Evolutionary conservation across 2,329 filamentous ascomycete genomes (phyloP).

Genomic region (Bisporella sp.): DNA sequence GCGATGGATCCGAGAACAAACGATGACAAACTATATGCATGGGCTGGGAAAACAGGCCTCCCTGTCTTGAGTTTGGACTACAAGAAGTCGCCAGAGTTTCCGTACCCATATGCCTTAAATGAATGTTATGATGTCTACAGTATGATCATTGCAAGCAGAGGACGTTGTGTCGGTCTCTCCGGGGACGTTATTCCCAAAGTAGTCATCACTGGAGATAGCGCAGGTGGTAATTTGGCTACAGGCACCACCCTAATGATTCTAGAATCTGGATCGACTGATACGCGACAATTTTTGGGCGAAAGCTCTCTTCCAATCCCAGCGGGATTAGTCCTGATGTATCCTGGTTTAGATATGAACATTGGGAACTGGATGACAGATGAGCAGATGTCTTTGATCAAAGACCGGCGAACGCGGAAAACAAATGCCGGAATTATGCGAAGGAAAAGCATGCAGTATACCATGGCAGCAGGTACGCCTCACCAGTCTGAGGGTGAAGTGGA

Average conservation of each 20-base stretch:
- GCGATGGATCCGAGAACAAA: conserved; percentile 94
- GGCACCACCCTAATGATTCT: conserved; percentile 84
- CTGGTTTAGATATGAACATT: conserved; percentile 92
- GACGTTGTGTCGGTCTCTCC: conserved; percentile 68
- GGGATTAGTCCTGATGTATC: conserved; percentile 81
- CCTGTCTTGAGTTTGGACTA: conserved; percentile 91
- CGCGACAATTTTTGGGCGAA: conserved; percentile 48
- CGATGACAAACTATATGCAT: conserved; percentile 88
- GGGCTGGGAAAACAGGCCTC: conserved; percentile 84
- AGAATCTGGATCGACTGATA: conserved; percentile 57
- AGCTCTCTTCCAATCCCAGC: conserved; percentile 64
- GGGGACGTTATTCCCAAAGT: conserved; percentile 60
- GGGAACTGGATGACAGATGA: conserved; percentile 99
- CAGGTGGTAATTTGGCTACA: conserved; percentile 74
- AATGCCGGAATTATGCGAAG: conserved; percentile 72
- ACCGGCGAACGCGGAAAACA: conserved; percentile 68
- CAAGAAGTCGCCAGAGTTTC: conserved; percentile 75
- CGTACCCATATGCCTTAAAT: conserved; percentile 79
- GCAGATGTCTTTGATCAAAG: conserved; percentile 89
- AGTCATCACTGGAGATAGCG: conserved; percentile 72
- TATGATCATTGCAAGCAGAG: conserved; percentile 63
- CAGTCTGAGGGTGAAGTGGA: conserved; percentile 65
- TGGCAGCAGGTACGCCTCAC: conserved; percentile 75
- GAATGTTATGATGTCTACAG: conserved; percentile 85
- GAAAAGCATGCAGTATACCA: conserved; percentile 85